Conservation (phyloP, 495 filamentous ascomycete species). For the Penicillium macrosclerotiorum region DNA sequence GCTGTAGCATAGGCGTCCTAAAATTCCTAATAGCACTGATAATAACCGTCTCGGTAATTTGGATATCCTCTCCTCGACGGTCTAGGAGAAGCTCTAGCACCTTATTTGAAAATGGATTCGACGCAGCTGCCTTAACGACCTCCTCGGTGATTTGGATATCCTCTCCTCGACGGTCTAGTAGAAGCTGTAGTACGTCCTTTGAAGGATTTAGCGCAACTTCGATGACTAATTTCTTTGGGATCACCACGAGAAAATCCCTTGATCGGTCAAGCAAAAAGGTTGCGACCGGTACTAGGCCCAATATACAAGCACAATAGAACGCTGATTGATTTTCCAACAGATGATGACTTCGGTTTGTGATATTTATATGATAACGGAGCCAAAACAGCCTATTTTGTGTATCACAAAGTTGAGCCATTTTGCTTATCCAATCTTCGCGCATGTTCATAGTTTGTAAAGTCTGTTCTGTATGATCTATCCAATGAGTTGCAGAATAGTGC, state of each 20-base stretch:
- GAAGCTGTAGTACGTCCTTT: not conserved
- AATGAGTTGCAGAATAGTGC: not conserved
- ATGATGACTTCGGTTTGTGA: no score
- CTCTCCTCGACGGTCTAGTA: not conserved
- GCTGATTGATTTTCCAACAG: not conserved
- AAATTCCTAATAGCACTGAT: no score
- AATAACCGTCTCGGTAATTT: not conserved
- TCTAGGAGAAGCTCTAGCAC: not conserved
- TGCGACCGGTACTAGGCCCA: not conserved
- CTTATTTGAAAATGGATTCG: not conserved
- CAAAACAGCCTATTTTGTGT: not conserved
- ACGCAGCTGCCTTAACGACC: not conserved
- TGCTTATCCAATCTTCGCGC: not conserved
- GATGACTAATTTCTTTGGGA: no score
- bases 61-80: not conserved
- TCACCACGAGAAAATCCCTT: no score
- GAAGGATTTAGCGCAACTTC: no score
- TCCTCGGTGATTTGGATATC: not conserved
- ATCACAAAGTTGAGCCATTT: not conserved
- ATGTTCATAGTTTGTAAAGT: not conserved
- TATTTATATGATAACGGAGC: not conserved
- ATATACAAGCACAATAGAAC: not conserved
- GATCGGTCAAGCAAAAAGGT: no score
- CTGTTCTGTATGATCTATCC: not conserved
- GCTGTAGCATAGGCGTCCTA: not conserved